Evolutionary conservation across 2,329 filamentous ascomycete genomes (phyloP), one percentile per base, ranked within the genome.

Genomic region (Apiospora rasikravindrae): DNA sequence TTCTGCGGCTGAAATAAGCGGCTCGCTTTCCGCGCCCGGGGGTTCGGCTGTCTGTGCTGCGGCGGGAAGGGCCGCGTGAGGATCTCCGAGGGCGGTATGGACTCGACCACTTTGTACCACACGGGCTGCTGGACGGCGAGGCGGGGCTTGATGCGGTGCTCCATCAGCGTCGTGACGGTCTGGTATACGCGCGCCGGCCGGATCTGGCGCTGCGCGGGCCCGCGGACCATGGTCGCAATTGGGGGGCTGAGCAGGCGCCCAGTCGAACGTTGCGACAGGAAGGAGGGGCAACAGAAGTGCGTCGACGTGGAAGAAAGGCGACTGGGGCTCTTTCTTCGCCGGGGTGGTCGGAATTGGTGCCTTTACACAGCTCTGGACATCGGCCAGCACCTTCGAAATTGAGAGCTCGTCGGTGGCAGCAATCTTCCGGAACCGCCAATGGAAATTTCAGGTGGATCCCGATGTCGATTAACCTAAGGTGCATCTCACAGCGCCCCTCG

Each of bases 1-100:
- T 86, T 84, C 75, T 95, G 89, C 1, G 96, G 96, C 77, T 91
- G 90, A 86, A 95, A 98, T 77, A 98, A 85, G 77, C 91, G 90
- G 82, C 90, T 94, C 42, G 92, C 87, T 81, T 92, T 93, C 80
- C 87, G 86, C 69, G 84, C 83, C 77, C 87, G 89, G n/a, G 81
- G 80, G 73, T 83, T 80, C 4, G 76, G 75, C 37, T 77, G 70
- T 67, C 80, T 80, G 77, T 89, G 88, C 71, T 86, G 84, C 22
- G 84, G 80, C 2, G 89, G 84, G 71, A 88, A 81, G 7, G 86
- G 85, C 71, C 90, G 86, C 37, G 87, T 87, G 73, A 90, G 80
- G 53, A 87, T 86, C 80, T 92, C 89, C 76, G 88, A 81, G 4
- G 90, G 90, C 47, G 90, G 89, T 49, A 89, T 86, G 16, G 82